Conservation (phyloP, 2,329 filamentous ascomycete species). For the Fusarium austroafricanum region DNA sequence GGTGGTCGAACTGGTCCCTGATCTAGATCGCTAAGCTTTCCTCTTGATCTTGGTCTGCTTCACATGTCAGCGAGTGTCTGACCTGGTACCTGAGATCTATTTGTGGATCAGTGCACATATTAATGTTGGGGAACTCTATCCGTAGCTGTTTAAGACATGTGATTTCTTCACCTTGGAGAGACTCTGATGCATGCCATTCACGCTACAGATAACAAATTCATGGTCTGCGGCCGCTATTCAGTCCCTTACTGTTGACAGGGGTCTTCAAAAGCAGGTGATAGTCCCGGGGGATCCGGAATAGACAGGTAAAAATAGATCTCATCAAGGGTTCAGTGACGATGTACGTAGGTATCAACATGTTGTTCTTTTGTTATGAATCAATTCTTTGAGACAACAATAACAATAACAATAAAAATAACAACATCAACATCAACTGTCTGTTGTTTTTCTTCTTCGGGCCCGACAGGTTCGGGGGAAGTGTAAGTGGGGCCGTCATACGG, state of each 20-base stretch:
- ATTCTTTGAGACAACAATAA: too few species aligned
- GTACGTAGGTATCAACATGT: not conserved
- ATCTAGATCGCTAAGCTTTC: slow-evolving; percentile 31
- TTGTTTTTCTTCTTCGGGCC: not conserved
- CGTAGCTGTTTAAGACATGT: slow-evolving; percentile 19
- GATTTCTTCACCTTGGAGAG: slow-evolving; percentile 15
- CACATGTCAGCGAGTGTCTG: slow-evolving; percentile 37
- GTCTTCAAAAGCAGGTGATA: not conserved
- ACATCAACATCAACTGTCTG: not conserved
- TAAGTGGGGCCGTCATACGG: slow-evolving; percentile 15
- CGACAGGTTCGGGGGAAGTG: not conserved
- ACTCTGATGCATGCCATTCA: slow-evolving; percentile 24
- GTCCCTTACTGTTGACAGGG: slow-evolving; percentile 2
- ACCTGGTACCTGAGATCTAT: slow-evolving; percentile 31
- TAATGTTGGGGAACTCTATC: slow-evolving; percentile 9
- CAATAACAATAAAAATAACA: too few species aligned
- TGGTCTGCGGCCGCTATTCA: slow-evolving; percentile 7
- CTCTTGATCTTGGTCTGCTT: slow-evolving; percentile 33
- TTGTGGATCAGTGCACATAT: slow-evolving; percentile 12
- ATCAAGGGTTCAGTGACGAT: too few species aligned
- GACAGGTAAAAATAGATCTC: not conserved
- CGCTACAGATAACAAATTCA: slow-evolving; percentile 5
- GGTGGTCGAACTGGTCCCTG: slow-evolving; percentile 20
- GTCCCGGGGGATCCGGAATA: not conserved
- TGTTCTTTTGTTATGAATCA: not conserved